phyloP scores from a whole-genome alignment of 1,284 basidiomycete species.

The Boletus sp. region DNA sequence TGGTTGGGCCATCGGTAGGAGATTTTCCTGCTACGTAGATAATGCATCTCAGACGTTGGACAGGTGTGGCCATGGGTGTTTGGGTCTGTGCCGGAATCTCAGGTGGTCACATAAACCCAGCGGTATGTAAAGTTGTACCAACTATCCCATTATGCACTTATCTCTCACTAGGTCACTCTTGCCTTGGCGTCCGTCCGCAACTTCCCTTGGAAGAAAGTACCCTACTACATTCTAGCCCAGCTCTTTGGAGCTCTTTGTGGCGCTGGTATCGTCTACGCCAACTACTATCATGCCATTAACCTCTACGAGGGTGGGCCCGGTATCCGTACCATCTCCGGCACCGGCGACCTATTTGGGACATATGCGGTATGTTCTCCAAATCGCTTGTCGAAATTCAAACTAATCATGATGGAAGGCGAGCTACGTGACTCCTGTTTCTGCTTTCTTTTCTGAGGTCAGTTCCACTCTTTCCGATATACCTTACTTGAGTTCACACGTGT shows the following conservation, averaged over 20 bases:
- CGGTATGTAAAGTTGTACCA: conserved; percentile 38
- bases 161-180: conserved; percentile 52
- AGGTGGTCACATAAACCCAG: conserved; percentile 78
- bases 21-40: conserved; percentile 3
- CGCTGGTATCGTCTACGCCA: conserved; percentile 65
- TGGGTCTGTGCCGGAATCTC: conserved; percentile 66
- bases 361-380: conserved; percentile 50
- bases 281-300: conserved; percentile 75
- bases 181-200: conserved; percentile 63
- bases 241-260: conserved; percentile 67
- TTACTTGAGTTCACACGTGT: conserved; percentile 1
- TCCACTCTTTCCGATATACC: conserved; percentile 8
- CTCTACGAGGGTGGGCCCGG: conserved; percentile 59
- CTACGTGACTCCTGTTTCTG: conserved; percentile 55
- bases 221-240: conserved; percentile 68
- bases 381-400: background rate
- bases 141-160: conserved; percentile 11
- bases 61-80: conserved; percentile 56
- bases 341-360: conserved; percentile 68
- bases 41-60: conserved; percentile 2
- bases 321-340: conserved; percentile 60
- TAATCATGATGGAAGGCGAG: conserved; percentile 39
- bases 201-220: conserved; percentile 79
- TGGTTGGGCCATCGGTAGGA: conserved; percentile 63
- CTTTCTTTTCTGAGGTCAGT: conserved; percentile 56